Percentiles rank a stretch among this genome's conserved stretches.
These are phyloP conservation scores for Amoebophrya sp. DNA, from an alignment of 169 alveolate species.

Conservation along the genomic window DNA sequence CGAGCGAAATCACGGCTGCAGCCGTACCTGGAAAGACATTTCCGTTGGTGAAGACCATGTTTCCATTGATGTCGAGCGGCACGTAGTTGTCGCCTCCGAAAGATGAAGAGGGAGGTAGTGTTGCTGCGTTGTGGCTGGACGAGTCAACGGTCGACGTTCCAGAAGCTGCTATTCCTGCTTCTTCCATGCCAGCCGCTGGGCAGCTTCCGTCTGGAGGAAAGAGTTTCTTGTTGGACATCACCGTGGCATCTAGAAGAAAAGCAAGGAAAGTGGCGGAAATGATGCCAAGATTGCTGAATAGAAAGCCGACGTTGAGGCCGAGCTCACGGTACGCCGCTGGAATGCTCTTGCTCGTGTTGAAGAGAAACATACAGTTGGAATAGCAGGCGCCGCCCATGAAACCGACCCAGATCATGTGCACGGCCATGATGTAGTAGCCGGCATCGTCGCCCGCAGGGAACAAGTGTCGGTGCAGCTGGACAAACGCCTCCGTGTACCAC, in stretches of 20 bases:
- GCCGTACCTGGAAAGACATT: no score
- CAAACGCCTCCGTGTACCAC: conserved; percentile 26
- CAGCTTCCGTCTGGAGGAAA: not conserved
- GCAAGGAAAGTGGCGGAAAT: not conserved
- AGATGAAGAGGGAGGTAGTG: no score
- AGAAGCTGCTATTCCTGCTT: no score
- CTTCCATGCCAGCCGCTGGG: no score
- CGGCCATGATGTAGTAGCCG: not conserved
- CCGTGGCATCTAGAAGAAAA: conserved; percentile 3
- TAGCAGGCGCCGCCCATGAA: conserved; percentile 31
- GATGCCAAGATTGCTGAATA: conserved; percentile 12
- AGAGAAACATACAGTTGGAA: conserved; percentile 20
- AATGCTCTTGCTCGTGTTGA: not conserved
- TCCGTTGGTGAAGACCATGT: no score
- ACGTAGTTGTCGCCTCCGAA: no score
- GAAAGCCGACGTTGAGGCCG: conserved; percentile 23
- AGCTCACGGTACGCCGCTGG: conserved; percentile 4
- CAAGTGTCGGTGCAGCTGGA: not conserved
- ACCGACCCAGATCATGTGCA: not conserved
- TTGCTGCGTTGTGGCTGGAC: no score
- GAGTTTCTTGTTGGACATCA: not conserved
- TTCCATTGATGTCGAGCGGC: no score
- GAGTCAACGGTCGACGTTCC: no score
- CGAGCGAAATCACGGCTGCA: no score
- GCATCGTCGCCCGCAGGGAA: not conserved